Conservation (phyloP, 352 stramenopile genomes). For the Phytophthora constricta region DNA sequence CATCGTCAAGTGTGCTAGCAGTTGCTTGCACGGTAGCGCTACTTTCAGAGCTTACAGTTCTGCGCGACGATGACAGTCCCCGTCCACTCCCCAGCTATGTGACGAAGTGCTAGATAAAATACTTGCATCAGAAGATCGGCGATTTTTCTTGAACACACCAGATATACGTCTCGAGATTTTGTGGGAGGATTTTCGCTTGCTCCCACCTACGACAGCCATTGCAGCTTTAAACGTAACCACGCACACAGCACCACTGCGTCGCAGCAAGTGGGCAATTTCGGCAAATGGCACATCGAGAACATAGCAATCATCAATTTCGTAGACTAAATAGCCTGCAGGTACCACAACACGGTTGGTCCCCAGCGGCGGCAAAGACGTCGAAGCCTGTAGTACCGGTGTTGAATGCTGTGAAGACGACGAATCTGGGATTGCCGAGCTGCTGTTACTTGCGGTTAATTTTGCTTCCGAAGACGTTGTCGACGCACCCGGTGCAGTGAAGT, state of each 20-base stretch:
- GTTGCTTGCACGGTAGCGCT: not conserved
- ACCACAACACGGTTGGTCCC: slow-evolving; percentile 38
- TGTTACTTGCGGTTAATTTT: slow-evolving; percentile 21
- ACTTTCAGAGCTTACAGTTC: slow-evolving; percentile 13
- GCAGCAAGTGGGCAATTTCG: slow-evolving; percentile 68
- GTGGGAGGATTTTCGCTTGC: slow-evolving; percentile 15
- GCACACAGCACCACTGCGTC: slow-evolving; percentile 49
- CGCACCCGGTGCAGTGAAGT: slow-evolving; percentile 44
- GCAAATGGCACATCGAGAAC: slow-evolving; percentile 62
- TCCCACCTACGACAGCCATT: slow-evolving; percentile 44
- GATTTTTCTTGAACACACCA: slow-evolving; percentile 50
- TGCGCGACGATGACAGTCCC: slow-evolving; percentile 12
- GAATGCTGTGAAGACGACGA: not conserved
- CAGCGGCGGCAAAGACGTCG: slow-evolving; percentile 11
- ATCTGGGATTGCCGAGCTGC: slow-evolving; percentile 18
- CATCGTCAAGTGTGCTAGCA: not conserved
- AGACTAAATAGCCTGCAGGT: slow-evolving; percentile 64
- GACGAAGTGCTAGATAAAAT: slow-evolving; percentile 27
- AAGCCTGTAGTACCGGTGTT: slow-evolving; percentile 10
- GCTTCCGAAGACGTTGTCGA: slow-evolving; percentile 11
- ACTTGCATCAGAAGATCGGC: slow-evolving; percentile 25
- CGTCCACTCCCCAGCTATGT: slow-evolving; percentile 26
- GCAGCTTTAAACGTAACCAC: slow-evolving; percentile 69
- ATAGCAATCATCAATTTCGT: slow-evolving; percentile 69
- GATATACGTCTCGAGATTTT: slow-evolving; percentile 59